Evolutionary conservation across 805 yeast genomes (phyloP).

Genomic region (Barnettozyma pratensis): DNA sequence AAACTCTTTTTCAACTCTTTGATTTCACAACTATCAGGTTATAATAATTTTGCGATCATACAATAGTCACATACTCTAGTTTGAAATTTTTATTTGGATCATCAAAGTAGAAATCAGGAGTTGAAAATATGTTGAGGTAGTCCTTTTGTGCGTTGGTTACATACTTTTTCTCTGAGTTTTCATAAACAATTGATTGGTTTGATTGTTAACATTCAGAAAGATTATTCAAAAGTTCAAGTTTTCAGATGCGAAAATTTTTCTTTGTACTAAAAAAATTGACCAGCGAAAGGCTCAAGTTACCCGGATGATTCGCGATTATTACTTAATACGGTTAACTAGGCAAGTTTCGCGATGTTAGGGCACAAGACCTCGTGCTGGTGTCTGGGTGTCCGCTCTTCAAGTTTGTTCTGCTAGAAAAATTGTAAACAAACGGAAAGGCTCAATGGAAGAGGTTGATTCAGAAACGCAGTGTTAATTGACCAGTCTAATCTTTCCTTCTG

Average conservation of each 20-base stretch:
- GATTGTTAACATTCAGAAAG: not conserved
- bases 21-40: slow-evolving; percentile 5
- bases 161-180: slow-evolving; percentile 3
- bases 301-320: not conserved
- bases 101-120: slow-evolving; percentile 13
- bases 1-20: not conserved
- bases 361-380: slow-evolving; percentile 1
- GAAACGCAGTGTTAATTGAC: no score
- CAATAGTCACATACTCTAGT: slow-evolving; percentile 63
- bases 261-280: not conserved
- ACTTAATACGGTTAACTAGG: not conserved
- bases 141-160: not conserved
- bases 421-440: slow-evolving; percentile 2
- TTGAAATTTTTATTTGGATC: slow-evolving; percentile 37
- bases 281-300: not conserved
- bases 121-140: not conserved
- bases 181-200: not conserved
- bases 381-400: not conserved
- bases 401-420: not conserved
- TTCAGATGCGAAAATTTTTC: not conserved
- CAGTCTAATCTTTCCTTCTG: no score
- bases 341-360: slow-evolving; percentile 3
- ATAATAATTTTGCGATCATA: slow-evolving; percentile 42
- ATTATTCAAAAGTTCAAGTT: not conserved
- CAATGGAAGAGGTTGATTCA: no score